These are phyloP conservation scores for Mycena albidolilacea DNA, from an alignment of 768 basidiomycete species.

Conservation along the genomic window DNA sequence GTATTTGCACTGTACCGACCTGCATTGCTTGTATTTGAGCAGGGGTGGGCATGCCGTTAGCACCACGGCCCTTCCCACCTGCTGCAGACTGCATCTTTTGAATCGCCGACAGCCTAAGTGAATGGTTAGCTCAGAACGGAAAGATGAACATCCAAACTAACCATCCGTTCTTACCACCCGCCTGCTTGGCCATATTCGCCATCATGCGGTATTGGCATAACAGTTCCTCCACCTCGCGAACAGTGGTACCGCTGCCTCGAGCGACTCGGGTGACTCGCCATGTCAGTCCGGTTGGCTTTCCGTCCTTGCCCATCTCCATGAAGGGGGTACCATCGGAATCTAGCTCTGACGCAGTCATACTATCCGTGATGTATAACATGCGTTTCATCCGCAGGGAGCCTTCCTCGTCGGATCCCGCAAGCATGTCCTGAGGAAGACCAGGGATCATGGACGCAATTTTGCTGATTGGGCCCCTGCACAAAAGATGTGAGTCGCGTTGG, in stretches of 20 bases:
- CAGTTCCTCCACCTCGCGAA: slow-evolving; percentile 98
- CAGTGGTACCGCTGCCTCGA: slow-evolving; percentile 92
- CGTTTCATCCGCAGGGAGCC: slow-evolving; percentile 92
- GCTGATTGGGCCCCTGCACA: slow-evolving; percentile 92
- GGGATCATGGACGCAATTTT: slow-evolving; percentile 99
- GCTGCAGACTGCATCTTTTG: slow-evolving; percentile 94
- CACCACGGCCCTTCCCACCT: slow-evolving; percentile 89
- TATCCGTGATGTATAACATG: slow-evolving; percentile 99
- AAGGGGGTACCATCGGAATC: slow-evolving; percentile 96
- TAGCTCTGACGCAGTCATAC: slow-evolving; percentile 94
- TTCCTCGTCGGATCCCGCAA: slow-evolving; percentile 96
- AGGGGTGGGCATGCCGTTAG: slow-evolving; percentile 91
- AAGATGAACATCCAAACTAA: slow-evolving; percentile 51
- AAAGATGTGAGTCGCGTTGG: slow-evolving; percentile 31
- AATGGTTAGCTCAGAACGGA: slow-evolving; percentile 15
- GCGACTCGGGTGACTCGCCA: slow-evolving; percentile 94
- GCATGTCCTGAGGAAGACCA: slow-evolving; percentile 91
- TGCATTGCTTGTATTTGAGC: slow-evolving; percentile 96
- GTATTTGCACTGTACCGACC: slow-evolving; percentile 59
- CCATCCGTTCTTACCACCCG: slow-evolving; percentile 98
- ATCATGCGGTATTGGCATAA: slow-evolving; percentile 98
- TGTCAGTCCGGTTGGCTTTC: slow-evolving; percentile 88
- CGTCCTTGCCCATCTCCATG: slow-evolving; percentile 87
- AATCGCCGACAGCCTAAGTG: slow-evolving; percentile 82
- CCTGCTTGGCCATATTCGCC: slow-evolving; percentile 98